A percentile compares a stretch with the other conserved stretches of the same genome.
phyloP scores from a whole-genome alignment of 1,139 yeast species.

The Yamadazyma mexicana region DNA sequence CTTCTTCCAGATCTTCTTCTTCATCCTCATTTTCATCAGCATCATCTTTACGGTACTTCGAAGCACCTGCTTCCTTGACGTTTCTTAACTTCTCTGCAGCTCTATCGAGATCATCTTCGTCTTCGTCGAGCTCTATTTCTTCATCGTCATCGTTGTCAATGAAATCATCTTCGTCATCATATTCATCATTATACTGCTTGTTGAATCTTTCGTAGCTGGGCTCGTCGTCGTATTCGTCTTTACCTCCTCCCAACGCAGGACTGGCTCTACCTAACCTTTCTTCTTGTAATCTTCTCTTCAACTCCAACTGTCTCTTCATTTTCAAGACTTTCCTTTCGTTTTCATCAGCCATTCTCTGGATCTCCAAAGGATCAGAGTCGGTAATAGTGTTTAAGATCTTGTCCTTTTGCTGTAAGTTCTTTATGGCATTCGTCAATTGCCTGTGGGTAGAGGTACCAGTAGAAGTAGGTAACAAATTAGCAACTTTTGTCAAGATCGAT shows the following conservation, averaged over 20 bases:
- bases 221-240: slow-evolving; percentile 23
- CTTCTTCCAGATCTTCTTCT: slow-evolving; percentile 12
- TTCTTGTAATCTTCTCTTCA: slow-evolving; percentile 51
- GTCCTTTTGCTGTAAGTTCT: slow-evolving; percentile 61
- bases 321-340: slow-evolving; percentile 70
- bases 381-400: slow-evolving; percentile 67
- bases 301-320: slow-evolving; percentile 65
- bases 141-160: slow-evolving; percentile 49
- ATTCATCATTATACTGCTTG: slow-evolving; percentile 43
- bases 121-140: slow-evolving; percentile 56
- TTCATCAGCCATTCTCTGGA: slow-evolving; percentile 79
- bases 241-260: slow-evolving; percentile 19
- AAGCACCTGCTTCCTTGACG: slow-evolving; percentile 59
- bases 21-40: slow-evolving; percentile 19
- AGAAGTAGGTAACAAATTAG: slow-evolving; percentile 85
- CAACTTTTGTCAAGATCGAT: slow-evolving; percentile 48
- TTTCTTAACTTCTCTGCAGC: slow-evolving; percentile 65
- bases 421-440: slow-evolving; percentile 75
- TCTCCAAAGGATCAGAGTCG: slow-evolving; percentile 82
- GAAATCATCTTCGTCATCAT: slow-evolving; percentile 47
- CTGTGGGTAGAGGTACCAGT: slow-evolving; percentile 80
- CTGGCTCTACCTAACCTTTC: slow-evolving; percentile 37
- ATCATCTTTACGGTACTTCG: slow-evolving; percentile 41
- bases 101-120: slow-evolving; percentile 58
- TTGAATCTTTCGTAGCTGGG: slow-evolving; percentile 44